Conservation (phyloP, 2,329 filamentous ascomycete species). For the Nigrospora oryzae region DNA sequence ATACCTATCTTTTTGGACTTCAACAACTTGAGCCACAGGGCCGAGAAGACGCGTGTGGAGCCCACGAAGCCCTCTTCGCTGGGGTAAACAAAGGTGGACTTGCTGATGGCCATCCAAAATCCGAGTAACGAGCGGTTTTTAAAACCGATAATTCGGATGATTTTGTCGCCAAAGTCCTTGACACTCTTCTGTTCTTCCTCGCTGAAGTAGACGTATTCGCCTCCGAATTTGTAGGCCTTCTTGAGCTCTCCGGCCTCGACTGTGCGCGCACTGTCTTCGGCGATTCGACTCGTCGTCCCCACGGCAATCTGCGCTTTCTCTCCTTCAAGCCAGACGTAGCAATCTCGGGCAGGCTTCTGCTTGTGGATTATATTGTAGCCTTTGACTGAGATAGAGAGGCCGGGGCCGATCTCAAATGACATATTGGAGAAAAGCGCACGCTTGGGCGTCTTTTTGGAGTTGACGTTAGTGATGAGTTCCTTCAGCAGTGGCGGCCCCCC, state of each 20-base stretch:
- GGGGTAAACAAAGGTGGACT: slow-evolving; percentile 88
- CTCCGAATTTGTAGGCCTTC: slow-evolving; percentile 94
- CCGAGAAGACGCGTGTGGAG: slow-evolving; percentile 86
- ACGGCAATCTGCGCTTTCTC: slow-evolving; percentile 75
- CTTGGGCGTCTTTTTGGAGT: slow-evolving; percentile 80
- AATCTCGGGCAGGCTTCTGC: slow-evolving; percentile 72
- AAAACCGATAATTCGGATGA: slow-evolving; percentile 88
- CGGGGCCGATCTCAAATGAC: slow-evolving; percentile 80
- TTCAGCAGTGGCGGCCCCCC: slow-evolving; percentile 75
- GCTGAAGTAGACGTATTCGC: slow-evolving; percentile 79
- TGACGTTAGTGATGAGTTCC: slow-evolving; percentile 78
- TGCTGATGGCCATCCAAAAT: slow-evolving; percentile 77
- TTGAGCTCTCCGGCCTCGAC: slow-evolving; percentile 76
- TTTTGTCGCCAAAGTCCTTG: slow-evolving; percentile 70
- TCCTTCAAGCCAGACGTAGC: slow-evolving; percentile 82
- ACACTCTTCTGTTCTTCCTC: slow-evolving; percentile 74
- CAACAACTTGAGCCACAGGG: slow-evolving; percentile 79
- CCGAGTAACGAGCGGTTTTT: slow-evolving; percentile 70
- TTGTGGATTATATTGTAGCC: slow-evolving; percentile 85
- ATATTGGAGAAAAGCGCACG: slow-evolving; percentile 79
- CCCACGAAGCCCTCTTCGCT: slow-evolving; percentile 85
- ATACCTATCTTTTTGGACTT: slow-evolving; percentile 73
- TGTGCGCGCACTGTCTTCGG: slow-evolving; percentile 67
- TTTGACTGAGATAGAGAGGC: slow-evolving; percentile 80
- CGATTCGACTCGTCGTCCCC: slow-evolving; percentile 64